phyloP scores from a whole-genome alignment of 2,329 filamentous ascomycete genomes.

The Pseudogymnoascus sp. region DNA sequence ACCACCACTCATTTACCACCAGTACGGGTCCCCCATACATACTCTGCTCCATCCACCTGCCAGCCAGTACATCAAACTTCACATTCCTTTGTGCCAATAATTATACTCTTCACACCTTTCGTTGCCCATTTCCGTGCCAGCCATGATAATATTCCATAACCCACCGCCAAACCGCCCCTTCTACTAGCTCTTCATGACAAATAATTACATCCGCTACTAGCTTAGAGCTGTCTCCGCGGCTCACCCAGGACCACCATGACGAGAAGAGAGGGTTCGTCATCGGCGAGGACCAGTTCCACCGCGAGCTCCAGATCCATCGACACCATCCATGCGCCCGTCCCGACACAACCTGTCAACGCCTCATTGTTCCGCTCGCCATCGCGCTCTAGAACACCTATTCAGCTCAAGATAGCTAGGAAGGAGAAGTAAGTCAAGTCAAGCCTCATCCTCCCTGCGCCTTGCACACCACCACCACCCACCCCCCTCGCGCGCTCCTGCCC shows the following conservation, averaged over 20 bases:
- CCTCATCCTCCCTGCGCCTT: conserved; percentile 40
- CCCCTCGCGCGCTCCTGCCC: conserved; percentile 9
- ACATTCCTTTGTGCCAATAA: background rate
- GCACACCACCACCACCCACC: background rate
- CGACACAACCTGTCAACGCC: background rate
- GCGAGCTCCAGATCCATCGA: conserved; percentile 61
- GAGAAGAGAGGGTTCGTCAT: conserved; percentile 8
- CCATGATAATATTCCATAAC: background rate
- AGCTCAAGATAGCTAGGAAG: conserved; percentile 52
- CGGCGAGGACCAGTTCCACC: conserved; percentile 44
- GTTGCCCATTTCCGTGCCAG: background rate
- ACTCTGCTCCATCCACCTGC: background rate
- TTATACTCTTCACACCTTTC: background rate
- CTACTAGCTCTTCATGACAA: background rate
- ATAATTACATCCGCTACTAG: conserved; percentile 1
- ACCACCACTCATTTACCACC: background rate
- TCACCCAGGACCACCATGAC: background rate
- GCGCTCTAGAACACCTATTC: conserved; percentile 34
- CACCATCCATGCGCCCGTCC: conserved; percentile 48
- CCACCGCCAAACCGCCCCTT: background rate
- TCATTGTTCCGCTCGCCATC: conserved; percentile 28
- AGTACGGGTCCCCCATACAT: background rate
- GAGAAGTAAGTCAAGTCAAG: conserved; percentile 33
- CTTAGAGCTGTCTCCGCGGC: background rate
- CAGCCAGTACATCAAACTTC: background rate